phyloP scores from a whole-genome alignment of 768 basidiomycete species.

The Boletales sp. region DNA sequence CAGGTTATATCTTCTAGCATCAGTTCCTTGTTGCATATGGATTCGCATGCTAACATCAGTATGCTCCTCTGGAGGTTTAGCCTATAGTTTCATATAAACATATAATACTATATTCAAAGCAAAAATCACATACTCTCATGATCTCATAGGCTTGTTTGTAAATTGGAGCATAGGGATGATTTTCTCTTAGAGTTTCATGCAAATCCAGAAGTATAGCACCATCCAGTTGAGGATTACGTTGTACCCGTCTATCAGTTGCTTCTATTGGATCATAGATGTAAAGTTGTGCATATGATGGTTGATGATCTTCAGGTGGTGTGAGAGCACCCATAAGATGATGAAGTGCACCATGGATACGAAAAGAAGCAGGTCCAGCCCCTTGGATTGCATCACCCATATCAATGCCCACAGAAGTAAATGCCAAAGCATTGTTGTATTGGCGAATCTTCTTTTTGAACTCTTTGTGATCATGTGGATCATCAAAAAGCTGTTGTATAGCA shows the following conservation, averaged over 20 bases:
- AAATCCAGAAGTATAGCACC: slow-evolving; percentile 14
- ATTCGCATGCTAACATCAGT: slow-evolving; percentile 8
- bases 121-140: slow-evolving; percentile 4
- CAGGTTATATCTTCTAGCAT: slow-evolving; percentile 40
- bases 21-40: slow-evolving; percentile 9
- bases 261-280: slow-evolving; percentile 39
- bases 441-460: slow-evolving; percentile 33
- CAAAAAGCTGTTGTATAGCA: slow-evolving; percentile 7
- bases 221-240: neutral
- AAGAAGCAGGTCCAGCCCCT: neutral
- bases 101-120: too few relatives aligned
- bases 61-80: slow-evolving; percentile 15
- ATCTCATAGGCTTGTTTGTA: slow-evolving; percentile 34
- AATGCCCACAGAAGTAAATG: slow-evolving; percentile 7
- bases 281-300: slow-evolving; percentile 37
- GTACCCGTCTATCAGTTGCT: slow-evolving; percentile 28
- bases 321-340: slow-evolving; percentile 36
- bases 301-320: slow-evolving; percentile 11
- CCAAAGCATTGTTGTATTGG: slow-evolving; percentile 38
- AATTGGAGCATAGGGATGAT: slow-evolving; percentile 27
- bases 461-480: slow-evolving; percentile 5
- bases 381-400: neutral
- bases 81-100: neutral
- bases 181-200: slow-evolving; percentile 18
- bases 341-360: slow-evolving; percentile 34